Evolutionary conservation across 345 rosid genomes (phyloP).

Genomic region (Eucalyptus marginata): DNA sequence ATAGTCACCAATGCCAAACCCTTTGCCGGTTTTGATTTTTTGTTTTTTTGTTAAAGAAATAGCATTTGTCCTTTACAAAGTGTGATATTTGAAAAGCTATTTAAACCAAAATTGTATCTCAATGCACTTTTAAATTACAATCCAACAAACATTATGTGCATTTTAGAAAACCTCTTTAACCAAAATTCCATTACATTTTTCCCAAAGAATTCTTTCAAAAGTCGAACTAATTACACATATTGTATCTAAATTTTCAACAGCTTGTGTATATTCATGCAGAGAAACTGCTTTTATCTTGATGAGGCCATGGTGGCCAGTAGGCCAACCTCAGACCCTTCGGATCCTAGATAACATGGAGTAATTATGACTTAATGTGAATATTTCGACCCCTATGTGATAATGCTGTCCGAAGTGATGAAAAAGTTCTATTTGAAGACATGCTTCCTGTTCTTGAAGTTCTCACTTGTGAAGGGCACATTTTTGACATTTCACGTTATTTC

Average conservation of each 20-base stretch:
- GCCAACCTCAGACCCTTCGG: background rate
- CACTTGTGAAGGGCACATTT: background rate
- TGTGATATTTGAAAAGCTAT: background rate
- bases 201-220: background rate
- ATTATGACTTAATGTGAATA: background rate
- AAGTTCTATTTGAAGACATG: background rate
- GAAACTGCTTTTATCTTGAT: background rate
- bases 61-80: background rate
- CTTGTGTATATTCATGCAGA: background rate
- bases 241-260: background rate
- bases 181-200: background rate
- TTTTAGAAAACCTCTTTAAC: background rate
- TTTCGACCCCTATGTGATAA: background rate
- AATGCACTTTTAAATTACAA: background rate
- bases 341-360: background rate
- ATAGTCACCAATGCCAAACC: too few species aligned
- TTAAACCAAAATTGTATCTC: background rate
- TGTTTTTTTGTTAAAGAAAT: background rate
- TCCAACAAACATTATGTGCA: background rate
- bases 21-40: background rate
- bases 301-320: background rate
- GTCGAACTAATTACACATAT: fast-evolving
- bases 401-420: background rate
- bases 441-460: background rate
- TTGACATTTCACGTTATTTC: background rate